phyloP scores from a whole-genome alignment of 2,329 filamentous ascomycete genomes.

The Fusarium albosuccineum region DNA sequence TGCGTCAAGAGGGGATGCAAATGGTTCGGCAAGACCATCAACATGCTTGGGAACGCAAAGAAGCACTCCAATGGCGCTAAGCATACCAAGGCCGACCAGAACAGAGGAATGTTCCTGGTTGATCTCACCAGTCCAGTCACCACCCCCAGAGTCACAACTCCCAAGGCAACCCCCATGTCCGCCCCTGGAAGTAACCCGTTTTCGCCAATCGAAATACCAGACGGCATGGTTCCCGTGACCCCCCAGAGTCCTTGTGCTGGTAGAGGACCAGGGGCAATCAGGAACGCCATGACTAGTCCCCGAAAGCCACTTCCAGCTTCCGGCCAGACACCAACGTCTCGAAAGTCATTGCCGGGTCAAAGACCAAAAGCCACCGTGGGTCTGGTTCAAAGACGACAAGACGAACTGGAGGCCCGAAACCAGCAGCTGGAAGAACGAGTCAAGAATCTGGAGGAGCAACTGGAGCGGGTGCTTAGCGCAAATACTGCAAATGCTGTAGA shows the following conservation, averaged over 20 bases:
- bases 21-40: constrained; percentile 11
- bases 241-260: constrained; percentile 38
- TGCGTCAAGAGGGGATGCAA: constrained; percentile 29
- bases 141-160: constrained; percentile 19
- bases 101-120: neutral
- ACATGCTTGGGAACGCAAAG: neutral
- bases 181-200: neutral
- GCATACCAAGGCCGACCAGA: constrained; percentile 2
- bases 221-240: neutral
- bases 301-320: neutral
- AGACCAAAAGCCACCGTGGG: neutral
- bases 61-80: constrained; percentile 12
- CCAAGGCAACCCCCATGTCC: neutral
- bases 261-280: neutral
- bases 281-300: neutral
- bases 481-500: neutral
- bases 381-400: neutral
- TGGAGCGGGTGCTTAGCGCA: constrained; percentile 3
- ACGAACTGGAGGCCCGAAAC: constrained; percentile 20
- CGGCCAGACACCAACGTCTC: neutral
- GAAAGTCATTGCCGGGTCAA: neutral
- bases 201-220: constrained; percentile 11
- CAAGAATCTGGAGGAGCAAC: constrained; percentile 24
- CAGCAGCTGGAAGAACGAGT: constrained; percentile 27
- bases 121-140: neutral